phyloP scores from a whole-genome alignment of 345 rosid genomes.

The Turritis glabra region DNA sequence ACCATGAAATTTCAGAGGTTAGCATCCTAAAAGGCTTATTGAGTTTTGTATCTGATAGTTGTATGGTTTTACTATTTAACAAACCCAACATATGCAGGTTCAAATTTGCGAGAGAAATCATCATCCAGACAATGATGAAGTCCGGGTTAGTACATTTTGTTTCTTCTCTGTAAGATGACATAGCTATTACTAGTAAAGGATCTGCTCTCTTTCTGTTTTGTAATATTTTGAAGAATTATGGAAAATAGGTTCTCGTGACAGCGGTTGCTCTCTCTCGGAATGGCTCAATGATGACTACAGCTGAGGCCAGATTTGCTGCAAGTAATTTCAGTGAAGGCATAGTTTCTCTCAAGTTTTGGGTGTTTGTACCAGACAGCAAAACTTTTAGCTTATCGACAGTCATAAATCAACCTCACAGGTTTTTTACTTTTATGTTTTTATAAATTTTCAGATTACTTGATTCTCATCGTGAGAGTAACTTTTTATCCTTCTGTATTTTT shows the following conservation, averaged over 20 bases:
- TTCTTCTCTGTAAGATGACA: background rate
- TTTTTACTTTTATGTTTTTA: no score
- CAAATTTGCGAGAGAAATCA: constrained; percentile 86
- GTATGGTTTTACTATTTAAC: background rate
- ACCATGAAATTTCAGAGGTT: constrained; percentile 74
- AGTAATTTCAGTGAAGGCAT: constrained; percentile 61
- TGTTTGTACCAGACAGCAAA: constrained; percentile 45
- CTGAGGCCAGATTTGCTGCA: constrained; percentile 72
- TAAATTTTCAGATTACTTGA: background rate
- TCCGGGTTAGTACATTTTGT: constrained; percentile 49
- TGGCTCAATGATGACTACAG: constrained; percentile 69
- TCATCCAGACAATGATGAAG: constrained; percentile 65
- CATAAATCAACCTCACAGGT: constrained; percentile 89
- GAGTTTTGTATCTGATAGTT: background rate
- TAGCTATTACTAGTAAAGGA: constrained; percentile 1
- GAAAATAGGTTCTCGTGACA: constrained; percentile 57
- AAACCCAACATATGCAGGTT: constrained; percentile 48
- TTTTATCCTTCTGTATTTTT: background rate
- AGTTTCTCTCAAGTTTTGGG: constrained; percentile 80
- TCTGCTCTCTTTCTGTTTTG: background rate
- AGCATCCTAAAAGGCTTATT: background rate
- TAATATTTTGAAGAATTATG: constrained; percentile 13
- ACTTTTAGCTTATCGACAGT: constrained; percentile 63
- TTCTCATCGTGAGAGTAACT: background rate
- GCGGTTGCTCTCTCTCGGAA: constrained; percentile 61